Percentiles rank a stretch among this genome's conserved stretches.
Conservation (phyloP, 2,329 filamentous ascomycete genomes). For the Colletotrichum destructivum region DNA sequence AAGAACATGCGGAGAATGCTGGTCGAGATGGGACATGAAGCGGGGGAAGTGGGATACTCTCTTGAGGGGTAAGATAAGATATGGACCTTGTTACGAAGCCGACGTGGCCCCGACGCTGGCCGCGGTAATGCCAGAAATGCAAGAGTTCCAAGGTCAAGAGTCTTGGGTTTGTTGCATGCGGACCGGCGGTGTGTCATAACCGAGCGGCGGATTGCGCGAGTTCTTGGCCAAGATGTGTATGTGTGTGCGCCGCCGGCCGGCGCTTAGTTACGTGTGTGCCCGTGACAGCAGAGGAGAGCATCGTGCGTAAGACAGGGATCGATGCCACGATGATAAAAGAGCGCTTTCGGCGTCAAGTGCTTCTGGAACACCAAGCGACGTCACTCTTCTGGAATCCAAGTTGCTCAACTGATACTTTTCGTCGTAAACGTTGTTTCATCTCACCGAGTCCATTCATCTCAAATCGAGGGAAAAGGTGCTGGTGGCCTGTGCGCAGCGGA, state of each 20-base stretch:
- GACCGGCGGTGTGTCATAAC: slow-evolving; percentile 39
- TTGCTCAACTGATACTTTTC: not conserved
- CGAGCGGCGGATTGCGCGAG: slow-evolving; percentile 31
- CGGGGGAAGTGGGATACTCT: slow-evolving; percentile 75
- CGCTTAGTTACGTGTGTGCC: slow-evolving; percentile 17
- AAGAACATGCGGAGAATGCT: slow-evolving; percentile 76
- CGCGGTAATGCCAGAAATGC: slow-evolving; percentile 13
- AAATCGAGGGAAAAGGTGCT: not conserved
- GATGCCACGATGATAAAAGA: not conserved
- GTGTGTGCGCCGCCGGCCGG: not conserved
- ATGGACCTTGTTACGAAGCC: slow-evolving; percentile 23
- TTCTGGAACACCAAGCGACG: slow-evolving; percentile 8
- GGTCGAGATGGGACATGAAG: slow-evolving; percentile 73
- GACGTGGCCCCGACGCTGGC: not conserved
- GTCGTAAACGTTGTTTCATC: slow-evolving; percentile 26
- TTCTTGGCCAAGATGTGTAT: slow-evolving; percentile 25
- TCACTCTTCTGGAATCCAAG: slow-evolving; percentile 11
- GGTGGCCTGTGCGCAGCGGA: slow-evolving; percentile 31
- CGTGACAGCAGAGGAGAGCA: slow-evolving; percentile 3
- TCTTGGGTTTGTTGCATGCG: slow-evolving; percentile 1
- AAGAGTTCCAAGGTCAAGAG: slow-evolving; percentile 29
- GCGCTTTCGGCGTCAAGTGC: not conserved
- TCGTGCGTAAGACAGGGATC: not conserved
- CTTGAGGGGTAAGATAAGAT: slow-evolving; percentile 56
- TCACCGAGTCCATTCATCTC: slow-evolving; percentile 7